Conservation (phyloP, 2,329 filamentous ascomycete genomes). For the Arthroderma uncinatum region DNA sequence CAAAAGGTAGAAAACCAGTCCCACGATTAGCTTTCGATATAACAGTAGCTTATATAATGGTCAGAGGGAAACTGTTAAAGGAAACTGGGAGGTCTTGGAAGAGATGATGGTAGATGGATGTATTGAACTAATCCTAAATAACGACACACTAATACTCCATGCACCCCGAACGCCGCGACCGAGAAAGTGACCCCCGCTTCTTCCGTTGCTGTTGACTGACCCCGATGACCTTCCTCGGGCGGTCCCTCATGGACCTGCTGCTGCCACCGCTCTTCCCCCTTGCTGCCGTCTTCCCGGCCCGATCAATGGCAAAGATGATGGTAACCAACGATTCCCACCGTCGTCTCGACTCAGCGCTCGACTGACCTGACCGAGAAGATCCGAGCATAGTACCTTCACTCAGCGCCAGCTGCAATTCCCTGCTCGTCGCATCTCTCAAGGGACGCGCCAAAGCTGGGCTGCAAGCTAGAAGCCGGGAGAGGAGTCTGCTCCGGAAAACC, state of each 20-base stretch:
- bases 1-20: no score
- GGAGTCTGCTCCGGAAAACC: slow-evolving; percentile 40
- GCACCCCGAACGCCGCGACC: background rate
- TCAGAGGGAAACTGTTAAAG: no score
- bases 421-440: slow-evolving; percentile 43
- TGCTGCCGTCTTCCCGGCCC: slow-evolving; percentile 26
- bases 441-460: slow-evolving; percentile 45
- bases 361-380: slow-evolving; percentile 25
- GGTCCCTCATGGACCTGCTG: background rate
- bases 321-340: slow-evolving; percentile 38
- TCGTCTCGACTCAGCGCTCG: slow-evolving; percentile 23
- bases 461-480: slow-evolving; percentile 41
- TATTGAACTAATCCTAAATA: background rate
- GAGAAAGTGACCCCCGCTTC: background rate
- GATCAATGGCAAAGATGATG: slow-evolving; percentile 36
- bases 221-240: background rate
- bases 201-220: background rate
- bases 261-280: background rate
- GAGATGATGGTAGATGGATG: background rate
- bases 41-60: no score
- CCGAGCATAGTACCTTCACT: slow-evolving; percentile 30
- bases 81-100: no score
- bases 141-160: background rate
- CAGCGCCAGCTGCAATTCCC: slow-evolving; percentile 42
- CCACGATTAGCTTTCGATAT: no score